Base-by-base conservation (phyloP, 1,139 yeast genomes). In the Blastobotrys ciferrii region DNA sequence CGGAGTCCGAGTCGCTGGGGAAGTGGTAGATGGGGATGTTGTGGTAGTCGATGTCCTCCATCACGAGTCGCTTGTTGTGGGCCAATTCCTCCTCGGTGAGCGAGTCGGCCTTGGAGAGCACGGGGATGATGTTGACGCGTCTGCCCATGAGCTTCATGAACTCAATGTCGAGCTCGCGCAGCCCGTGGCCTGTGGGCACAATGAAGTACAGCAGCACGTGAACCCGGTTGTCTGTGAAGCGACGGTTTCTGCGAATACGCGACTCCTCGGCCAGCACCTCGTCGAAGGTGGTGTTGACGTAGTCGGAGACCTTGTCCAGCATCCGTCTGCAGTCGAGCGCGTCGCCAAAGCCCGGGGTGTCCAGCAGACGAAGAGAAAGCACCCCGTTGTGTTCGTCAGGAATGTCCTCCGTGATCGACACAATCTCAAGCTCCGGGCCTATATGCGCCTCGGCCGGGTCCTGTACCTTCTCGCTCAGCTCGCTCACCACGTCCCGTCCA, bases 251-350 rank as follows among this genome's bases (percentile, higher is more conserved):
- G 70, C 87, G 82, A 61, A 92, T 88, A 54, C 96, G 80, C 36
- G 96, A 85, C 68, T 92, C 98, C 69, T 92, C 98, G 28, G 95
- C 86, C 58, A 92, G 76, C 40, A 92, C 95, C 62, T 88, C 91
- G 69, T 92, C 98, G 66, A 86, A 91, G 68, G 91, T 97, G 65
- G 84, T 88, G 64, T 87, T 92, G 58, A 92, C 72, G 67, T 82
- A 91, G 54, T 78, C 78, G 50, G 83, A 81, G 52, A 92, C 82
- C 59, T 87, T 88, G 38, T 75, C 74, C 63, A 87, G 86, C 61
- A 87, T 76, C 57, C 81, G 82, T 42, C 78, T 70, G 69, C 81
- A 82, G 63, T 80, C 82, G 61, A 84, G 72, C 58, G 76, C 78
- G 61, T 84, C 87, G 56, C 94, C 94, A 69, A 86, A 86, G 32